These are phyloP conservation scores for Tolypocladium nubicola DNA, from an alignment of 2,329 filamentous ascomycete genomes.

Conservation along the genomic window DNA sequence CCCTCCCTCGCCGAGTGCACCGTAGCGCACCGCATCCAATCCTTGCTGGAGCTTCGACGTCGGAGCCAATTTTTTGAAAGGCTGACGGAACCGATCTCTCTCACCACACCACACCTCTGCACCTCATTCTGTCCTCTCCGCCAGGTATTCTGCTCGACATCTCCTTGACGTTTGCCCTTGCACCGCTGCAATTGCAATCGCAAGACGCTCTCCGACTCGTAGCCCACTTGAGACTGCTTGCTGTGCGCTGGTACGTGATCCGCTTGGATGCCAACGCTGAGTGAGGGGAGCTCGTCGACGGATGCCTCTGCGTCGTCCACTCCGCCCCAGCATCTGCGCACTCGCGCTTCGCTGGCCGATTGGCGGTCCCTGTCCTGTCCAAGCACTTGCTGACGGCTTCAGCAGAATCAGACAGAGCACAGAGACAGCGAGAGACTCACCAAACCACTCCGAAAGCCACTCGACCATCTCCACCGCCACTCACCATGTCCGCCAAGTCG, in stretches of 20 bases:
- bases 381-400: constrained; percentile 5
- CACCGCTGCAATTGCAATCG: constrained; percentile 3
- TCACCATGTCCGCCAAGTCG: constrained; percentile 60
- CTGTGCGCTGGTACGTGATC: constrained; percentile 7
- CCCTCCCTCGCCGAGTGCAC: constrained; percentile 4
- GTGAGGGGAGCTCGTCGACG: not conserved
- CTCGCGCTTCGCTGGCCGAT: not conserved
- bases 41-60: constrained; percentile 9
- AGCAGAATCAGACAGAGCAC: not conserved
- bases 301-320: not conserved
- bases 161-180: not conserved
- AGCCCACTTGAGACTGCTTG: constrained; percentile 5
- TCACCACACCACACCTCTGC: constrained; percentile 3
- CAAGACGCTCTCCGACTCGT: not conserved
- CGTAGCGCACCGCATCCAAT: not conserved
- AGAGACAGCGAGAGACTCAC: constrained; percentile 3
- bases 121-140: constrained; percentile 1
- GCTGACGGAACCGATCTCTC: constrained; percentile 5
- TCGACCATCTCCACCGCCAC: constrained; percentile 13
- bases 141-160: constrained; percentile 1
- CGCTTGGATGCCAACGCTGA: not conserved
- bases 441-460: constrained; percentile 1
- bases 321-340: not conserved
- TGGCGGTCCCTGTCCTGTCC: not conserved
- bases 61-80: constrained; percentile 11